Evolutionary conservation across 495 filamentous ascomycete genomes (phyloP), one percentile per base, ranked within the genome.

Genomic region (Aspergillus sclerotiicarbonarius): DNA sequence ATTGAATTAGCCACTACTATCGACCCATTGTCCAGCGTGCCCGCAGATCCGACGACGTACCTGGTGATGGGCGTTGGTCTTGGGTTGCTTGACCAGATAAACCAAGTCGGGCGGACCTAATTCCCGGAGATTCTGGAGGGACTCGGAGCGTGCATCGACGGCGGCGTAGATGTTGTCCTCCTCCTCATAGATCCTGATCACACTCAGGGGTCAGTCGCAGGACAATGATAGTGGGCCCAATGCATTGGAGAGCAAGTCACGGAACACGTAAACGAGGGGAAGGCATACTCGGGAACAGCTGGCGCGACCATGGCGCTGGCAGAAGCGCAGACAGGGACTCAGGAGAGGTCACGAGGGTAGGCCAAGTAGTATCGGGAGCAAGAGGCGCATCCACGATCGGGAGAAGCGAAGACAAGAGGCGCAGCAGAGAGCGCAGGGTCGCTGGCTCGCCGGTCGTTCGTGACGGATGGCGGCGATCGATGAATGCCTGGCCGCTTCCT

Each of bases 71-170:
- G 75, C 69, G 55, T 75, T 80, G 67, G 78, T 77, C 65, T 80
- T 78, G 43, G 89, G 87, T 60, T 95, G 91, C 71, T 97, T 97
- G 60, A 95, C 84, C 51, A 98, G 80, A 75, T 98, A 94, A 18
- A 97, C 94, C 25, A 98, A 81, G 67, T 98, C 94, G 30, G 94
- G 94, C 8, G 94, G 95, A 30, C 94, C 94, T 56, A 98, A 82
- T 80, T 98, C 94, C 62, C 94, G 87, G 57, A 98, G 79, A 31
- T 84, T 81, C 66, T 86, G 82, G 18, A 98, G 81, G 8, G 89
- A 84, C 62, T 98, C 94, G 65, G 92, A 91, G 65, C 94, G 88
- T 64, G 91, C 84, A 71, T 93, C 90, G 67, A 96, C 86, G 39
- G 91, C 90, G 61, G 95, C 87, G 66, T 89, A 89, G 37, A 94